Base-by-base conservation (phyloP, 1,284 basidiomycete genomes). In the Bondarzewia mesenterica region DNA sequence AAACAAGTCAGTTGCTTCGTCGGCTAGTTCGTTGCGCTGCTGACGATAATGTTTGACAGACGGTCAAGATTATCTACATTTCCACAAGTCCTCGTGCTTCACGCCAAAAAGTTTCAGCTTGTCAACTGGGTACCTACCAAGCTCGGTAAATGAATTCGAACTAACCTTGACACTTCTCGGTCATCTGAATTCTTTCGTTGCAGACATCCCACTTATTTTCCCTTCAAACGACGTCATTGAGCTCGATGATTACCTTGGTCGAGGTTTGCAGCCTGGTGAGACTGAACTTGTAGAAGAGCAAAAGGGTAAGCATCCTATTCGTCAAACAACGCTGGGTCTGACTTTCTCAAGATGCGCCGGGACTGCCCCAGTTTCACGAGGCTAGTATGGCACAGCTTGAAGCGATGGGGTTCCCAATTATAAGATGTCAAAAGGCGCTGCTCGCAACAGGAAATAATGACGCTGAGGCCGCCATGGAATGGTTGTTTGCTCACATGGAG, bases 51-150 rank as follows among this genome's bases (percentile, higher is more conserved):
- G 37, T 26, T 46, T 26, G 10, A 23, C 44, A 93, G 85, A 67
- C 82, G 75, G 60, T 78, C 76, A 7, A 80, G 77, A 26, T 89
- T 99, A 58, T 78, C 88, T 5, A 87, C 89, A 0, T 93, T 95
- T 73, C 95, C 95, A 0, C 77, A 93, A 21, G 81, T 93, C 2
- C 75, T 99, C 0, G 84, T 95, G 4, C 65, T 99, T 1, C 94
- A 97, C 58, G 86, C 93, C 47, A 91, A 90, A 59, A 94, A 96
- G 59, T 98, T 98, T 72, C 90, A 95, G 66, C 78, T 97, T 5
- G 84, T 95, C 47, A 94, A 94, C 60, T 99, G 95, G 95, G 92
- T 99, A 3, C 95, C 96, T 0, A 80, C 88, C 5, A 99, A 99
- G 65, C 78, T 98, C 29, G 89, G 90, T 91, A 51, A 36, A 27